Percentiles rank a stretch among this genome's conserved stretches.
Evolutionary conservation across 2,329 filamentous ascomycete genomes (phyloP).

Genomic region (Stagonosporopsis rhizophila): DNA sequence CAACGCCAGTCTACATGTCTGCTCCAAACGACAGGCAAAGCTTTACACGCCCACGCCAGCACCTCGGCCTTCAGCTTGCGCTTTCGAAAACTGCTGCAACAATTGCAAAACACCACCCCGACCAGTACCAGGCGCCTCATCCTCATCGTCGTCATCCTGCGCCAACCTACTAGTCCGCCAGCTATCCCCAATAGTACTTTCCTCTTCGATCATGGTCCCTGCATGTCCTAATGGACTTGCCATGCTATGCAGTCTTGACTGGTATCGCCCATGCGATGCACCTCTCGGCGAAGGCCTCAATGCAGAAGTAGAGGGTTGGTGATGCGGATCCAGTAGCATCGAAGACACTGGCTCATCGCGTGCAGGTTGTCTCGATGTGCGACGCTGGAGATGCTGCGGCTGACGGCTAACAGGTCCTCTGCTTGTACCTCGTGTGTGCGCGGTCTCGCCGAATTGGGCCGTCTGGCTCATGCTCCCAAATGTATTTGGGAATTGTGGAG

Average conservation of each 20-base stretch:
- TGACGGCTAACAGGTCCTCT: constrained; percentile 35
- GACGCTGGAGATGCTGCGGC: constrained; percentile 36
- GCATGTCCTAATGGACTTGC: constrained; percentile 18
- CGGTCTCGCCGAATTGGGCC: constrained; percentile 62
- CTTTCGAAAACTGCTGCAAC: constrained; percentile 72
- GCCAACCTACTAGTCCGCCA: constrained; percentile 57
- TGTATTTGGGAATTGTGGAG: constrained; percentile 75
- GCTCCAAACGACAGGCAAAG: not conserved
- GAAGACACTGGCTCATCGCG: constrained; percentile 71
- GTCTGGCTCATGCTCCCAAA: constrained; percentile 51
- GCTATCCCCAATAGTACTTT: constrained; percentile 68
- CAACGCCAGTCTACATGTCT: not conserved
- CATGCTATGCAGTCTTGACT: constrained; percentile 35
- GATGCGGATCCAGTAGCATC: constrained; percentile 75
- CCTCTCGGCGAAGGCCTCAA: constrained; percentile 55
- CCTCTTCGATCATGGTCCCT: constrained; percentile 52
- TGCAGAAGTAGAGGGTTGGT: constrained; percentile 67
- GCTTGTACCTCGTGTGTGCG: constrained; percentile 32
- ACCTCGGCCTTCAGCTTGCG: constrained; percentile 59
- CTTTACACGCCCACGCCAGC: constrained; percentile 43
- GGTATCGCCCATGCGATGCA: constrained; percentile 58
- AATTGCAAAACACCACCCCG: constrained; percentile 69
- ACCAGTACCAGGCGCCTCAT: constrained; percentile 51
- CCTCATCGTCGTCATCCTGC: constrained; percentile 57
- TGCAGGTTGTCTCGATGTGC: constrained; percentile 29